Evolutionary conservation across 805 yeast genomes (phyloP).

Genomic region (Ogataea nitratoaversa): DNA sequence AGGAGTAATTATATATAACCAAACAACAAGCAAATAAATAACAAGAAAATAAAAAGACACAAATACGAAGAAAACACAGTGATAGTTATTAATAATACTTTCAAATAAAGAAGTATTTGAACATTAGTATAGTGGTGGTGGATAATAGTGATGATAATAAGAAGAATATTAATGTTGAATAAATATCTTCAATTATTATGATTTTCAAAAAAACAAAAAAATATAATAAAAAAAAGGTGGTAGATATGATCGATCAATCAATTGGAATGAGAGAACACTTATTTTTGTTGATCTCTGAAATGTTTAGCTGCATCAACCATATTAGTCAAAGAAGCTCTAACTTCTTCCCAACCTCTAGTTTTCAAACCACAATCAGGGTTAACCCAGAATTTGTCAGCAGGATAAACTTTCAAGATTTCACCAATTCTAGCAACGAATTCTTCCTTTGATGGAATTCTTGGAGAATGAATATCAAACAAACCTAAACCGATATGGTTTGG

Average conservation of each 20-base stretch:
- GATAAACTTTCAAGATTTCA: slow-evolving; percentile 94
- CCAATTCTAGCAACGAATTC: slow-evolving; percentile 92
- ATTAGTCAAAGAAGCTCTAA: slow-evolving; percentile 89
- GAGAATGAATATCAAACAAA: slow-evolving; percentile 98
- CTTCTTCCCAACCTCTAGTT: slow-evolving; percentile 99
- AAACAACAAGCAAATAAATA: slow-evolving; percentile 10
- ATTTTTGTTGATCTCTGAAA: slow-evolving; percentile 56
- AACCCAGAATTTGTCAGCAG: slow-evolving; percentile 98
- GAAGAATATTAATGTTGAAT: slow-evolving; percentile 37
- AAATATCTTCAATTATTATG: too few species aligned
- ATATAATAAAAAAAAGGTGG: background rate
- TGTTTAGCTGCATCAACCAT: slow-evolving; percentile 99
- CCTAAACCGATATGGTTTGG: slow-evolving; percentile 99
- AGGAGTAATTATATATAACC: slow-evolving; percentile 8
- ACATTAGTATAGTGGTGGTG: too few species aligned
- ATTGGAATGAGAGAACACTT: too few species aligned
- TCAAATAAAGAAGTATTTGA: too few species aligned
- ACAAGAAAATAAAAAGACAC: slow-evolving; percentile 9
- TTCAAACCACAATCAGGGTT: slow-evolving; percentile 99
- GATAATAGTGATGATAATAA: slow-evolving; percentile 9
- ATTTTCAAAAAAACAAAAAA: background rate
- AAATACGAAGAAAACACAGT: slow-evolving; percentile 10
- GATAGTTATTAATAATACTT: too few species aligned
- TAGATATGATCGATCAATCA: background rate
- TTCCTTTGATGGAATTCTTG: slow-evolving; percentile 97